A percentile compares a stretch with the other conserved stretches of the same genome.
Conservation (phyloP, 1,139 yeast species). For the Candida sanyaensis region DNA sequence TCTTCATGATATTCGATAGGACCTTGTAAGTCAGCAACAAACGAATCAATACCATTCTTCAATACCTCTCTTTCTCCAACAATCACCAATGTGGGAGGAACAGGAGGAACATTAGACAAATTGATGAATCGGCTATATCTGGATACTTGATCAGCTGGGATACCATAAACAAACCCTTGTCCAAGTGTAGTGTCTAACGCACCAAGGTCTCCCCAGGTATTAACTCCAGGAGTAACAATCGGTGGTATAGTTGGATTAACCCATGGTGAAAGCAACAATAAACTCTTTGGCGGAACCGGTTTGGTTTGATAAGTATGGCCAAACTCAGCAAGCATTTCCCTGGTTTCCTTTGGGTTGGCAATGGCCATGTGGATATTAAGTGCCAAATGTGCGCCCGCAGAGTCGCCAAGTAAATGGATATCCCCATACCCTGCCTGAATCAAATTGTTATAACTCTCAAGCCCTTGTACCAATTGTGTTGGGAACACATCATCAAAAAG, state of each 20-base stretch:
- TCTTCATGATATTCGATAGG: conserved; percentile 24
- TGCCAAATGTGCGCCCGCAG: conserved; percentile 48
- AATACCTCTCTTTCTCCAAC: conserved; percentile 44
- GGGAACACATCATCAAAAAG: conserved; percentile 30
- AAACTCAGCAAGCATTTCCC: conserved; percentile 20
- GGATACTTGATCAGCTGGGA: conserved; percentile 16
- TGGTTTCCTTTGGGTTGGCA: conserved; percentile 33
- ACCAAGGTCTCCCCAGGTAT: conserved; percentile 36
- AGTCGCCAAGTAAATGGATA: conserved; percentile 45
- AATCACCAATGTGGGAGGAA: conserved; percentile 28
- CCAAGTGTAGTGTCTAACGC: conserved; percentile 28
- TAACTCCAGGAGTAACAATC: conserved; percentile 17
- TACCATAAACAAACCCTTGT: conserved; percentile 28
- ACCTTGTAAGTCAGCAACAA: conserved; percentile 19
- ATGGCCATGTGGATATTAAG: conserved; percentile 33
- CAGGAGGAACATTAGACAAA: conserved; percentile 33
- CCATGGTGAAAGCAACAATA: conserved; percentile 48
- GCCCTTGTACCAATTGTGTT: conserved; percentile 38
- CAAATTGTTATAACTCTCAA: conserved; percentile 28
- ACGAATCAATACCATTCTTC: conserved; percentile 27
- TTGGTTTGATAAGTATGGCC: conserved; percentile 13
- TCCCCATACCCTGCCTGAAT: conserved; percentile 28
- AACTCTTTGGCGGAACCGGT: conserved; percentile 31
- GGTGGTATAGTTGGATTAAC: conserved; percentile 21
- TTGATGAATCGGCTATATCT: conserved; percentile 22